phyloP scores from a whole-genome alignment of 306 rosid genomes.

The Glycine soja region DNA sequence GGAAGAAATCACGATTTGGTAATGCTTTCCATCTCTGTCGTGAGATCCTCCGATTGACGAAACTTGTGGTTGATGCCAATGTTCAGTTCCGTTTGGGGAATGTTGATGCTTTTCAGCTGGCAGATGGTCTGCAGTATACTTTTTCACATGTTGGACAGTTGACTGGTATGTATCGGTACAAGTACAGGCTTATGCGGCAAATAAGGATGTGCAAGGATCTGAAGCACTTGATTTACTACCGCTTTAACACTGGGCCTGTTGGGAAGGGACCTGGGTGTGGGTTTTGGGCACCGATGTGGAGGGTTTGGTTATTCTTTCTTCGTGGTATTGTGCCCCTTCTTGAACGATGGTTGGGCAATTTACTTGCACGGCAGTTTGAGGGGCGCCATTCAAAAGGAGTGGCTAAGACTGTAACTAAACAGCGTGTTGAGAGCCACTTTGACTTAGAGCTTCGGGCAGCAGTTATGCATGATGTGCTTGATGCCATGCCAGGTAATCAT shows the following conservation, averaged over 20 bases:
- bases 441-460: conserved; percentile 99
- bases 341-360: conserved; percentile 96
- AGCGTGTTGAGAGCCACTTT: conserved; percentile 99
- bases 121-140: conserved; percentile 96
- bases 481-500: conserved; percentile 92
- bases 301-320: conserved; percentile 98
- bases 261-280: conserved; percentile 99
- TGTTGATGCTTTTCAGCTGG: conserved; percentile 97
- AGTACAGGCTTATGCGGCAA: conserved; percentile 97
- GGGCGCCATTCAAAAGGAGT: conserved; percentile 99
- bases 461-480: conserved; percentile 99
- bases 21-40: conserved; percentile 99
- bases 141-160: conserved; percentile 98
- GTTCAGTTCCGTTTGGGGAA: conserved; percentile 97
- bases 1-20: conserved; percentile 97
- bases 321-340: conserved; percentile 98
- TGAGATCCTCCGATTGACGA: conserved; percentile 94
- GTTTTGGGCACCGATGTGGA: conserved; percentile 99
- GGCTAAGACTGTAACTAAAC: conserved; percentile 98
- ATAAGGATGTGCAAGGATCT: conserved; percentile 98
- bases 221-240: conserved; percentile 96
- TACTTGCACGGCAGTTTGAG: conserved; percentile 97
- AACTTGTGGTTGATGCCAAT: conserved; percentile 99
- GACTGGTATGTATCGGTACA: conserved; percentile 99
- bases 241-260: conserved; percentile 98